Conservation (phyloP, 2,329 filamentous ascomycete species). For the Biscogniauxia mediterranea region DNA sequence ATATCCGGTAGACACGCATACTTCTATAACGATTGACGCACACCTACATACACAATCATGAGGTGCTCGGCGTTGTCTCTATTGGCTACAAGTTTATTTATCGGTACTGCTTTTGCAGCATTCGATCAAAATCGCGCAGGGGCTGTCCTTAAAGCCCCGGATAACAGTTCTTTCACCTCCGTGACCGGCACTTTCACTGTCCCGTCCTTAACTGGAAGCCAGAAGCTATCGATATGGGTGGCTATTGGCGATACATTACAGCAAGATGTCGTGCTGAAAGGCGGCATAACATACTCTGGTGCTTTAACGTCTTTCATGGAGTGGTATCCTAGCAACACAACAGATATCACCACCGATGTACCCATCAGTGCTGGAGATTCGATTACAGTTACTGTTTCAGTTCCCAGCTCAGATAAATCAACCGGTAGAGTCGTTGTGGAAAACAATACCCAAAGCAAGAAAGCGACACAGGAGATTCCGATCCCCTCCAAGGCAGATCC, state of each 20-base stretch:
- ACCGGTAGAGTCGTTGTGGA: slow-evolving; percentile 14
- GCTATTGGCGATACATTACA: slow-evolving; percentile 16
- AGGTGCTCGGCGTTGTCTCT: slow-evolving; percentile 1
- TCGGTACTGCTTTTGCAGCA: slow-evolving; percentile 7
- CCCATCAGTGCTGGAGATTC: slow-evolving; percentile 12
- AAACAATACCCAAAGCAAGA: slow-evolving; percentile 13
- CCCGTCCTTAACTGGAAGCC: slow-evolving; percentile 8
- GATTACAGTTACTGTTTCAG: slow-evolving; percentile 11
- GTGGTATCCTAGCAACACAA: slow-evolving; percentile 12
- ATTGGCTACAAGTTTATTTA: slow-evolving; percentile 3
- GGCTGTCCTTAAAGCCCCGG: slow-evolving; percentile 15
- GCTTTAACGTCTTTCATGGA: slow-evolving; percentile 10
- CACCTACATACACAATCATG: slow-evolving; percentile 1
- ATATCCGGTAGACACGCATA: background rate
- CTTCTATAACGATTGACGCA: background rate
- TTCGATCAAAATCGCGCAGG: slow-evolving; percentile 18
- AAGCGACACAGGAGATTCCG: slow-evolving; percentile 9
- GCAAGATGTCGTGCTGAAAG: slow-evolving; percentile 17
- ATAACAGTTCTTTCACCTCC: slow-evolving; percentile 11
- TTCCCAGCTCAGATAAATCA: slow-evolving; percentile 7
- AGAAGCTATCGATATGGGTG: slow-evolving; percentile 17
- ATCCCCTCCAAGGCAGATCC: slow-evolving; percentile 10
- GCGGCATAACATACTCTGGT: slow-evolving; percentile 12
- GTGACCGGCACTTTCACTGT: slow-evolving; percentile 14
- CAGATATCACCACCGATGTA: slow-evolving; percentile 11